Conservation (phyloP, 768 basidiomycete genomes). For the Tephrocybe sp. region DNA sequence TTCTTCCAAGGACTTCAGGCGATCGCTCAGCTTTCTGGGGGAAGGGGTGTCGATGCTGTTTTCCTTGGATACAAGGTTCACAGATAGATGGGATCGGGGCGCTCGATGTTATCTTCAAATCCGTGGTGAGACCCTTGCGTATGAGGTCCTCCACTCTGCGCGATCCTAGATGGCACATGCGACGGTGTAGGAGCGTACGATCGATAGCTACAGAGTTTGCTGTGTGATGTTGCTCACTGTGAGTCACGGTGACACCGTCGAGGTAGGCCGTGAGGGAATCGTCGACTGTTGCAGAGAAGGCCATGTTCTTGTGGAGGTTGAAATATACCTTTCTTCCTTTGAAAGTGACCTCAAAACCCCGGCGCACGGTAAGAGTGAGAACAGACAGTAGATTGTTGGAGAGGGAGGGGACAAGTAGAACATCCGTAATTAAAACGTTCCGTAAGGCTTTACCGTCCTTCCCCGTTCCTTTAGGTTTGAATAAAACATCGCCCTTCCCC, state of each 20-base stretch:
- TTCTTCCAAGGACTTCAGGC: not conserved
- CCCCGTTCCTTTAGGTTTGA: not conserved
- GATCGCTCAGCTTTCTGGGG: not conserved
- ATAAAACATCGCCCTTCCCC: not conserved
- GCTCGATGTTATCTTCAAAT: not conserved
- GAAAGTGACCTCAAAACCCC: not conserved
- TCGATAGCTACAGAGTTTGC: too few relatives aligned
- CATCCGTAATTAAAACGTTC: slow-evolving; percentile 12
- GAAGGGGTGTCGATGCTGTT: not conserved
- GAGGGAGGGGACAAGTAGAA: slow-evolving; percentile 8
- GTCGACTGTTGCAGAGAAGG: not conserved
- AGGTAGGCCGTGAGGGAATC: not conserved
- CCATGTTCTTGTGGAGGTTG: not conserved
- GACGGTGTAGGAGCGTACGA: not conserved
- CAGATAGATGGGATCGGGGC: not conserved
- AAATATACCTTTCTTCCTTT: not conserved
- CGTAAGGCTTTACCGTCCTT: not conserved
- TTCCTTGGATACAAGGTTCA: not conserved
- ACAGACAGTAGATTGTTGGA: slow-evolving; percentile 9
- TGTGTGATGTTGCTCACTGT: not conserved
- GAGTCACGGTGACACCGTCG: too few relatives aligned
- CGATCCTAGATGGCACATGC: not conserved
- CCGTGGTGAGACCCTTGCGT: not conserved
- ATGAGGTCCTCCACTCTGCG: not conserved
- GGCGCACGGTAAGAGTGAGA: not conserved